Evolutionary conservation across 306 rosid genomes (phyloP).

Genomic region (Abrus pulchellus): DNA sequence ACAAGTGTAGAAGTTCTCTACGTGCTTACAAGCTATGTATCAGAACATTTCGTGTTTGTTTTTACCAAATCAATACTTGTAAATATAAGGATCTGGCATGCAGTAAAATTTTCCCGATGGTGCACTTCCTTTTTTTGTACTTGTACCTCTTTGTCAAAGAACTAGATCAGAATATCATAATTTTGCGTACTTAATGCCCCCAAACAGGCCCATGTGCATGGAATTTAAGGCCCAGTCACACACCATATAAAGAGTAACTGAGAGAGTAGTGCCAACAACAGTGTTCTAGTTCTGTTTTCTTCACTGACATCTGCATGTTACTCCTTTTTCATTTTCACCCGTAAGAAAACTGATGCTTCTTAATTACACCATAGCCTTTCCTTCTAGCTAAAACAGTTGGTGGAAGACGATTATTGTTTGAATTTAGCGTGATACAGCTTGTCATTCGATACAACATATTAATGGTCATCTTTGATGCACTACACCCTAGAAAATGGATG

Average conservation of each 20-base stretch:
- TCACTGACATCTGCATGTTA: slow-evolving; percentile 28
- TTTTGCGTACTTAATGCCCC: slow-evolving; percentile 46
- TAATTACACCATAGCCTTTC: background rate
- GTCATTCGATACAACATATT: background rate
- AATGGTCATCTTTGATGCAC: background rate
- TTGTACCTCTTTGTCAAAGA: slow-evolving; percentile 27
- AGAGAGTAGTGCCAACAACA: background rate
- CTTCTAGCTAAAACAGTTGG: background rate
- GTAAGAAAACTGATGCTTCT: background rate
- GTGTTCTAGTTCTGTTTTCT: slow-evolving; percentile 23
- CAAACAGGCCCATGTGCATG: slow-evolving; percentile 53
- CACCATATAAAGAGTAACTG: slow-evolving; percentile 2
- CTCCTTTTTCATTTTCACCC: slow-evolving; percentile 3
- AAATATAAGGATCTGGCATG: slow-evolving; percentile 1
- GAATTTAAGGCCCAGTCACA: slow-evolving; percentile 38
- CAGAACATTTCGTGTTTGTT: slow-evolving; percentile 3
- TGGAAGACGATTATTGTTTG: background rate
- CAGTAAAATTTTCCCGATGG: slow-evolving; percentile 26
- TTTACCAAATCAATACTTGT: slow-evolving; percentile 33
- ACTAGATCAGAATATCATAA: slow-evolving; percentile 31
- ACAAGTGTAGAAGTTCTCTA: background rate
- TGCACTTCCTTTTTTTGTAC: slow-evolving; percentile 10
- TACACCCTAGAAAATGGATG: slow-evolving; percentile 5
- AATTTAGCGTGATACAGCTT: slow-evolving; percentile 15
- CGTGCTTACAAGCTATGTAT: slow-evolving; percentile 5